Percentiles rank a stretch among this genome's conserved stretches.
Evolutionary conservation across 1,284 basidiomycete genomes (phyloP).

Genomic region (Clitocybe nebularis): DNA sequence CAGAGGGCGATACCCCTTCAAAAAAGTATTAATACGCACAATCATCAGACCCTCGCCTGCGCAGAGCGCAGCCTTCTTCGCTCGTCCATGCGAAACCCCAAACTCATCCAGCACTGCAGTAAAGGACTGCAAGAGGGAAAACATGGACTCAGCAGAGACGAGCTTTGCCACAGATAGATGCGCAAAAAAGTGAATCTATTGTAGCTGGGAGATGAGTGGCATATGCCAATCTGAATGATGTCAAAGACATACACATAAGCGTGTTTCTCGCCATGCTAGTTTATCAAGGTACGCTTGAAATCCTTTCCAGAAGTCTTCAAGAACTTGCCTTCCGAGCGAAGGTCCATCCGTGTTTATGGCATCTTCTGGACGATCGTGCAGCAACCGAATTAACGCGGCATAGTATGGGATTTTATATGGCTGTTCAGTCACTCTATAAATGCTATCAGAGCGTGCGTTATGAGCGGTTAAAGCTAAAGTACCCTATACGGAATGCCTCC

Average conservation of each 20-base stretch:
- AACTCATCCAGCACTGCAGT: constrained; percentile 87
- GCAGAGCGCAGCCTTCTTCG: constrained; percentile 81
- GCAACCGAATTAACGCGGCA: constrained; percentile 72
- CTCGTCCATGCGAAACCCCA: constrained; percentile 82
- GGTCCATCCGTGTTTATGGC: constrained; percentile 32
- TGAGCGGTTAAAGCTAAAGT: constrained; percentile 1
- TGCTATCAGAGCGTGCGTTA: constrained; percentile 9
- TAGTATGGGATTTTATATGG: constrained; percentile 91
- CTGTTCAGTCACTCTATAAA: constrained; percentile 69
- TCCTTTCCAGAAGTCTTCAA: constrained; percentile 85
- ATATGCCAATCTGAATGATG: constrained; percentile 1
- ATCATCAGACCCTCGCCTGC: constrained; percentile 87
- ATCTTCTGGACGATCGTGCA: constrained; percentile 51
- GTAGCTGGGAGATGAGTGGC: neutral
- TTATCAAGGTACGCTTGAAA: constrained; percentile 86
- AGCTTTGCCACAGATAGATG: constrained; percentile 76
- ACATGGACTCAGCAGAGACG: constrained; percentile 72
- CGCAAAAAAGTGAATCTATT: constrained; percentile 86
- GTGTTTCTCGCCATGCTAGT: constrained; percentile 83
- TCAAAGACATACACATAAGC: constrained; percentile 67
- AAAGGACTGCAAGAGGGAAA: constrained; percentile 76
- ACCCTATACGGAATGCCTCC: constrained; percentile 78
- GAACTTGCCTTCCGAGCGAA: constrained; percentile 68
- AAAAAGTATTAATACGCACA: constrained; percentile 36
- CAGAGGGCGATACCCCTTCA: constrained; percentile 3